Evolutionary conservation across 352 stramenopile genomes (phyloP), one percentile per base, ranked within the genome.

Genomic region (Pythium aphanidermatum): DNA sequence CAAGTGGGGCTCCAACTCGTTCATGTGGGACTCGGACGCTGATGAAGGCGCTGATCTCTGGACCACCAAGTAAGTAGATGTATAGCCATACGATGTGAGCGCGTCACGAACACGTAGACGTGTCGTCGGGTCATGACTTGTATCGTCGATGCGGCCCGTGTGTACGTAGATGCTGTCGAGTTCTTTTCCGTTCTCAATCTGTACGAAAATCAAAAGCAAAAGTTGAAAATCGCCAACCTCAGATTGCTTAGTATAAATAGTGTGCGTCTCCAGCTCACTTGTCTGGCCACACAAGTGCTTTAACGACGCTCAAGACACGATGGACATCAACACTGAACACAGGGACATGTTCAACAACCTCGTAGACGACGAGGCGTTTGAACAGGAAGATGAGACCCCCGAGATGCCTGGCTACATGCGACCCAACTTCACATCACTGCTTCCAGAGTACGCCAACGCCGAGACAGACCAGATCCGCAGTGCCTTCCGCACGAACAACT

Each of bases 1-100:
- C 57, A 94, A 91, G 47, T 93, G 78, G 75, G 82, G 79, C 14
- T 64, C 77, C 41, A 94, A 94, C 50, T 86, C 68, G 48, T 94
- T 94, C 60, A 88, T 87, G 77, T 94, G 82, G 82, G 68, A 94
- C 50, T 75, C 80, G 33, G 79, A 92, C 35, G 71, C 79, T 8
- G 71, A 86, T 45, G 82, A 94, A 74, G 79, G 77, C 20, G 73
- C 73, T 27, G 64, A 88, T 52, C 62, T 91, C 8, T 91, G 81
- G 81, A 83, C 70, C 17, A 86, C 70, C 43, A 86, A 86, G 70
- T 87, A 65, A 68, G 27, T 21, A 0, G n/a, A 46, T 27, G 27
- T 9, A 29, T 25, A 16, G 11, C 37, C 23, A 13, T 19, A 25
- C 9, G 46, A 44, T 13, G 21, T 7, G 12, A 11, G 8, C n/a